Conservation (phyloP, 495 filamentous ascomycete species). For the Podospora pseudocomata region DNA sequence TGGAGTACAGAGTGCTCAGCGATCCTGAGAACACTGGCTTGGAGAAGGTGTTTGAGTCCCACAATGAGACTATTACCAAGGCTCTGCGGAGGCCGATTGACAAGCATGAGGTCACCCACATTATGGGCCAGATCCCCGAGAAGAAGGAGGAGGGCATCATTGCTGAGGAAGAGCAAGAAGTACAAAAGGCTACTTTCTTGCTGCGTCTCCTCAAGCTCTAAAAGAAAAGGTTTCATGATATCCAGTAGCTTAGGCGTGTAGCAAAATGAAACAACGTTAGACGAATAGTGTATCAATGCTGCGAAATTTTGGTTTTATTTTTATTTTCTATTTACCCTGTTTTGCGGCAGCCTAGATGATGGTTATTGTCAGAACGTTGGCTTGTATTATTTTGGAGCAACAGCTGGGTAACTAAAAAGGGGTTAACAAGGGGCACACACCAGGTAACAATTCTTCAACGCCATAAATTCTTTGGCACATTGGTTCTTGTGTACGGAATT, state of each 20-base stretch:
- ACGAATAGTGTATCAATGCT: not conserved
- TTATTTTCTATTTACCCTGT: constrained; percentile 31
- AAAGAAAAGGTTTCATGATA: constrained; percentile 2
- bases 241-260: not conserved
- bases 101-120: constrained; percentile 60
- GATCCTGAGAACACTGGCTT: constrained; percentile 77
- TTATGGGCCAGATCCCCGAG: constrained; percentile 60
- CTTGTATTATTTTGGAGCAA: not conserved
- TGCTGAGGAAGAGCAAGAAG: constrained; percentile 81
- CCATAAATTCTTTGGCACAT: constrained; percentile 81
- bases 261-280: not conserved
- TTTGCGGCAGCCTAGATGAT: constrained; percentile 43
- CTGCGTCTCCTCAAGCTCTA: constrained; percentile 75
- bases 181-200: constrained; percentile 82
- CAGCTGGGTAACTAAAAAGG: not conserved
- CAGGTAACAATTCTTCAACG: constrained; percentile 81
- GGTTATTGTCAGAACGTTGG: constrained; percentile 6
- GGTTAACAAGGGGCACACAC: constrained; percentile 47
- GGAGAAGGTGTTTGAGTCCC: constrained; percentile 66
- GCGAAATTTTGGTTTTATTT: not conserved
- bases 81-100: constrained; percentile 76
- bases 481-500: constrained; percentile 88
- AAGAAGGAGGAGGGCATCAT: constrained; percentile 61
- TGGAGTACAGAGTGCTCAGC: constrained; percentile 45
- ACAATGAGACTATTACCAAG: constrained; percentile 68